Percentiles rank a stretch among this genome's conserved stretches.
These are phyloP conservation scores for Trapa bicornis DNA, from an alignment of 345 rosid species.

Conservation along the genomic window DNA sequence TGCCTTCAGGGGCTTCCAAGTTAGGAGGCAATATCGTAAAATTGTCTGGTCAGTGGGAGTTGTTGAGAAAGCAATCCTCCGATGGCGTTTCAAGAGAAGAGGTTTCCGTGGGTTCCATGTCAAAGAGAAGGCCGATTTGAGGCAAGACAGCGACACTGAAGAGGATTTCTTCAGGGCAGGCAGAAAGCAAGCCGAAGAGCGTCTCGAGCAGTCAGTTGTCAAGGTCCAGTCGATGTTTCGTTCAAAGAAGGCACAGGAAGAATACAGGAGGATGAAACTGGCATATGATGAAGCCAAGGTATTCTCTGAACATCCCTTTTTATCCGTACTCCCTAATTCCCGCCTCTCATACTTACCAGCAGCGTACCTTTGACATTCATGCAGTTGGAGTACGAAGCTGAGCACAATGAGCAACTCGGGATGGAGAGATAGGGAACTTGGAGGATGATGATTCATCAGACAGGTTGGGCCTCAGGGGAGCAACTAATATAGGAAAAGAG, in stretches of 20 bases:
- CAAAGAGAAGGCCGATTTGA: slow-evolving; percentile 20
- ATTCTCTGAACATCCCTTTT: neutral
- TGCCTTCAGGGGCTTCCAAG: slow-evolving; percentile 76
- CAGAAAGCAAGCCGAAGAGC: slow-evolving; percentile 82
- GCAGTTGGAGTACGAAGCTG: slow-evolving; percentile 60
- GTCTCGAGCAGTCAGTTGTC: slow-evolving; percentile 75
- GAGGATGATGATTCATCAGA: neutral
- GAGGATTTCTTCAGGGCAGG: slow-evolving; percentile 70
- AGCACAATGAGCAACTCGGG: slow-evolving; percentile 15
- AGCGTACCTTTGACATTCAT: slow-evolving; percentile 2
- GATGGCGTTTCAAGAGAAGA: slow-evolving; percentile 84
- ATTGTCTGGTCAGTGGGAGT: slow-evolving; percentile 91
- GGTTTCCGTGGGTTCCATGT: slow-evolving; percentile 77
- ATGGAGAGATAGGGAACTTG: slow-evolving; percentile 18
- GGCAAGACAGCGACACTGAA: slow-evolving; percentile 32
- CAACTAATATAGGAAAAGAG: neutral
- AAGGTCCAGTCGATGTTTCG: slow-evolving; percentile 89
- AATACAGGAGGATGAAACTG: slow-evolving; percentile 78
- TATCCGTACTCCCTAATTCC: neutral
- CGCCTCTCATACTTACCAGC: neutral
- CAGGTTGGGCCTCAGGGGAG: neutral
- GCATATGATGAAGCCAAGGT: slow-evolving; percentile 58
- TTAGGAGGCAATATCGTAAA: slow-evolving; percentile 62
- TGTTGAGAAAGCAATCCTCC: slow-evolving; percentile 71
- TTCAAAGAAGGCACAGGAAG: slow-evolving; percentile 86